Evolutionary conservation across 768 basidiomycete species (phyloP).

Genomic region (Amanita exitialis): DNA sequence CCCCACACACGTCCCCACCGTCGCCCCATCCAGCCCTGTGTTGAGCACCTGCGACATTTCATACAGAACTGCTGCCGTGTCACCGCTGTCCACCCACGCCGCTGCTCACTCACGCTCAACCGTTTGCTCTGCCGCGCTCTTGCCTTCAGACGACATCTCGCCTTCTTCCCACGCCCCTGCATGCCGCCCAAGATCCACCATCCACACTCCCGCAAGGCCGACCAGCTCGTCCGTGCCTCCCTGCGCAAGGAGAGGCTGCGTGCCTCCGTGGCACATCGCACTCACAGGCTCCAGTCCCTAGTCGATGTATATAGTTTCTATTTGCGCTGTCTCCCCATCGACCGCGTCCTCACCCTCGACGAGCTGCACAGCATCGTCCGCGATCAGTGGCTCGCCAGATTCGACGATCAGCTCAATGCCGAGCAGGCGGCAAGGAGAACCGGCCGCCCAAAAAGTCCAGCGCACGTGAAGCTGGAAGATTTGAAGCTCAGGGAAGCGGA

Average conservation of each 20-base stretch:
- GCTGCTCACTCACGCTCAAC: constrained; percentile 48
- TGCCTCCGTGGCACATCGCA: constrained; percentile 42
- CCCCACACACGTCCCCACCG: constrained; percentile 82
- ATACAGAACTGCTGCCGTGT: constrained; percentile 49
- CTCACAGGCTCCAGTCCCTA: constrained; percentile 41
- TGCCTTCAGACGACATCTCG: constrained; percentile 43
- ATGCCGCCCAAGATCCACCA: constrained; percentile 59
- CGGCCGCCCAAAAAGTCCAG: constrained; percentile 66
- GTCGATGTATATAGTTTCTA: constrained; percentile 72
- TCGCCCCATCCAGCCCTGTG: constrained; percentile 82
- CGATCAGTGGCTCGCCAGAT: constrained; percentile 66
- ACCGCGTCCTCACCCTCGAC: constrained; percentile 44
- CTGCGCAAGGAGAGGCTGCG: constrained; percentile 61
- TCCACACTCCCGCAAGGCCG: constrained; percentile 77
- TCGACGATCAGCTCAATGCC: constrained; percentile 52
- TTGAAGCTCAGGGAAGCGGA: constrained; percentile 59
- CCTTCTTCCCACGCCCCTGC: constrained; percentile 15
- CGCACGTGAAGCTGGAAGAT: constrained; percentile 61
- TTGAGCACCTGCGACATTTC: constrained; percentile 86
- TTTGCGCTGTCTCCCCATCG: constrained; percentile 57
- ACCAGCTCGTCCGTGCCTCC: constrained; percentile 57
- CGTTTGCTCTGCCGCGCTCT: constrained; percentile 57
- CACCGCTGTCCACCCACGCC: neutral
- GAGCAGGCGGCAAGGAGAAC: constrained; percentile 56
- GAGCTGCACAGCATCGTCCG: constrained; percentile 57